Conservation (phyloP, 1,284 basidiomycete genomes). For the Puccinia triticina region DNA sequence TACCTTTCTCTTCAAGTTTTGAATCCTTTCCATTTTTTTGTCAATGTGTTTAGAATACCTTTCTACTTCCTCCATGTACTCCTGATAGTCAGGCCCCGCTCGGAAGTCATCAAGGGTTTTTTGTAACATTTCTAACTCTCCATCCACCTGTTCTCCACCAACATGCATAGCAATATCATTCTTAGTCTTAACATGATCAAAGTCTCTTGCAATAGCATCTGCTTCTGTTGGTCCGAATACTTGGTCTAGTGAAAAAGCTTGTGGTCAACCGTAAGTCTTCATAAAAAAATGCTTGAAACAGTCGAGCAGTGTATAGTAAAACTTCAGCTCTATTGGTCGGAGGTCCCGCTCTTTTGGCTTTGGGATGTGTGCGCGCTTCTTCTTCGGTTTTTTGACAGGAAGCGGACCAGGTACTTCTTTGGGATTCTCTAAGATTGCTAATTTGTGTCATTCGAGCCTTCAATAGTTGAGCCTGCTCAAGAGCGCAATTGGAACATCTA, state of each 20-base stretch:
- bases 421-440: neutral
- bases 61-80: neutral
- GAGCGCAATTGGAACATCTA: constrained; percentile 1
- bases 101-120: neutral
- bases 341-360: neutral
- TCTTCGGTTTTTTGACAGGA: neutral
- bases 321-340: neutral
- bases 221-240: neutral
- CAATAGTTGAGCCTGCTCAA: neutral
- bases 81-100: neutral
- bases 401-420: neutral
- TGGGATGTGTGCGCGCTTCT: neutral
- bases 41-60: neutral
- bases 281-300: neutral
- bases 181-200: neutral
- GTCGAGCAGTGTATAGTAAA: neutral
- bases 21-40: neutral
- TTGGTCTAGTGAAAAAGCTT: neutral
- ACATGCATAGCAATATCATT: neutral
- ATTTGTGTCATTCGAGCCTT: neutral
- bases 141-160: neutral
- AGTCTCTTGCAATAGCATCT: neutral
- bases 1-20: neutral
- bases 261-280: neutral
- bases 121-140: neutral